Evolutionary conservation across 257 asterid species (phyloP).

Genomic region (Striga asiatica): DNA sequence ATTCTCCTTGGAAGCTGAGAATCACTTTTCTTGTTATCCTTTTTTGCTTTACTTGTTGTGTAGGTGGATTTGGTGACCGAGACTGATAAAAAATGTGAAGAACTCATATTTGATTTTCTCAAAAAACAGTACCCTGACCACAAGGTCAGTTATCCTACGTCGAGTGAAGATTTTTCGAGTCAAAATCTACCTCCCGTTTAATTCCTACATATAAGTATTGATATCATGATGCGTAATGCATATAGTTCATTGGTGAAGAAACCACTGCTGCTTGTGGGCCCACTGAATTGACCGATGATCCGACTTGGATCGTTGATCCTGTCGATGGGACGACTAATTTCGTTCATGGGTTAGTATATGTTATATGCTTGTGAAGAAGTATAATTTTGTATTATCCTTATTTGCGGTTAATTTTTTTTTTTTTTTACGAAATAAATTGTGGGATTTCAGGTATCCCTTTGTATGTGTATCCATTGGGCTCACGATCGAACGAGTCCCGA

Average conservation of each 20-base stretch:
- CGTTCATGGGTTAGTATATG: conserved; percentile 54
- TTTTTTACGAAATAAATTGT: background rate
- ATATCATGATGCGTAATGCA: background rate
- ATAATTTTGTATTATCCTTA: background rate
- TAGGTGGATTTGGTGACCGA: conserved; percentile 89
- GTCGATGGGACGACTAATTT: conserved; percentile 79
- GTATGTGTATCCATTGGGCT: conserved; percentile 85
- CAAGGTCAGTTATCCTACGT: conserved; percentile 31
- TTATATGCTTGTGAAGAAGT: background rate
- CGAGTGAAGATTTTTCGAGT: background rate
- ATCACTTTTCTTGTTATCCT: background rate
- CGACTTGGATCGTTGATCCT: conserved; percentile 90
- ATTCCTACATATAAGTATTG: background rate
- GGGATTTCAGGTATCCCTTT: conserved; percentile 49
- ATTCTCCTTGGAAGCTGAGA: no score
- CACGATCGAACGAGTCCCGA: conserved; percentile 53
- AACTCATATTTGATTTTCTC: conserved; percentile 47
- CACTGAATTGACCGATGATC: conserved; percentile 59
- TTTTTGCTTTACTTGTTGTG: background rate
- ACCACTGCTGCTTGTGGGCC: conserved; percentile 61
- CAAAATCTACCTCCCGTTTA: background rate
- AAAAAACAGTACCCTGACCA: conserved; percentile 48
- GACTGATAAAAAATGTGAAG: conserved; percentile 77
- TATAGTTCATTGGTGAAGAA: conserved; percentile 76
- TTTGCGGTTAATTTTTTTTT: no score